These are phyloP conservation scores for Hypoxylon sp. DNA, from an alignment of 2,329 filamentous ascomycete species.

Conservation along the genomic window DNA sequence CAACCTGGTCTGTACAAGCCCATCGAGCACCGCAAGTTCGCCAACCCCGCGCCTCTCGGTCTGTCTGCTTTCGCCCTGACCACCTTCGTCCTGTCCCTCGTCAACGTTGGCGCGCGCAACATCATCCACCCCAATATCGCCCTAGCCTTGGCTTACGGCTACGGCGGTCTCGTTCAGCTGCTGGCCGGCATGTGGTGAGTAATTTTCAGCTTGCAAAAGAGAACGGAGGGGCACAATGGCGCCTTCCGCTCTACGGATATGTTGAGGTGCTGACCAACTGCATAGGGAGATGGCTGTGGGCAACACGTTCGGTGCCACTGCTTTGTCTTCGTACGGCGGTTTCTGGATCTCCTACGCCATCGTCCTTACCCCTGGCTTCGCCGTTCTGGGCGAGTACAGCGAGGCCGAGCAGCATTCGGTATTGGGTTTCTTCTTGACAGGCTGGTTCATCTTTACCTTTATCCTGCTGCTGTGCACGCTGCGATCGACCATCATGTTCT, in stretches of 20 bases:
- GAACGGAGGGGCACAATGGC: background rate
- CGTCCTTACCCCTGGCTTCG: slow-evolving; percentile 76
- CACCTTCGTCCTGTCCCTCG: slow-evolving; percentile 80
- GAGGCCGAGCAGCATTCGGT: slow-evolving; percentile 66
- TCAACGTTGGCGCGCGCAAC: slow-evolving; percentile 76
- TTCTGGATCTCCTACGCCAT: slow-evolving; percentile 86
- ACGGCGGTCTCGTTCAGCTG: slow-evolving; percentile 83
- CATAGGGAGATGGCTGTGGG: slow-evolving; percentile 86
- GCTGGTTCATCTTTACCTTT: slow-evolving; percentile 89
- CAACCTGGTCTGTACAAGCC: slow-evolving; percentile 77
- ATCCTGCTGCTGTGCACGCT: slow-evolving; percentile 80
- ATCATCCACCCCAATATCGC: slow-evolving; percentile 74
- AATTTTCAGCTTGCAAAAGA: background rate
- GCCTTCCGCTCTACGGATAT: background rate
- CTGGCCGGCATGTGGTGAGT: slow-evolving; percentile 88
- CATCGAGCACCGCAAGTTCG: slow-evolving; percentile 76
- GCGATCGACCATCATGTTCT: slow-evolving; percentile 82
- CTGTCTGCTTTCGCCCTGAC: slow-evolving; percentile 84
- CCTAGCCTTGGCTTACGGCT: slow-evolving; percentile 76
- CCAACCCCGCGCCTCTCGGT: slow-evolving; percentile 82
- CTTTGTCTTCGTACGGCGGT: slow-evolving; percentile 83
- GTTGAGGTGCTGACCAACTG: slow-evolving; percentile 13
- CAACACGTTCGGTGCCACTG: slow-evolving; percentile 87
- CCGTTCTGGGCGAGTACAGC: slow-evolving; percentile 65
- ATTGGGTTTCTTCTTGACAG: slow-evolving; percentile 79